Evolutionary conservation across 2,329 filamentous ascomycete genomes (phyloP), one percentile per base, ranked within the genome.

Genomic region (Onygena corvina): DNA sequence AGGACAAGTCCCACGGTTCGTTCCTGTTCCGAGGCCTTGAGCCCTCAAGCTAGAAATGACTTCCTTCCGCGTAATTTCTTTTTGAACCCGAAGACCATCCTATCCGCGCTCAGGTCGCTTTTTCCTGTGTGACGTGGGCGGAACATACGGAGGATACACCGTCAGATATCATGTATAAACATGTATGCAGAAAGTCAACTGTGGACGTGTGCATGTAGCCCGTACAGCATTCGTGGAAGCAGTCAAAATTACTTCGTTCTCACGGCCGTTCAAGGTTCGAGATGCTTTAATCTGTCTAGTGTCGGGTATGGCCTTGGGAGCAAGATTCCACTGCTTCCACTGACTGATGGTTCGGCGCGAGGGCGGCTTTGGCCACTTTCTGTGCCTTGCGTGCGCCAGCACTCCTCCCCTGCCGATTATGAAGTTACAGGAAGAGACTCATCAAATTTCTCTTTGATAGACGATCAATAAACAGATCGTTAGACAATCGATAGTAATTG

Each of bases 11-110:
- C 36, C 36, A 40, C 36, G 18, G 36, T 40, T 40, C 36, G 36
- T 40, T 23, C 36, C 36, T 40, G 36, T 40, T 40, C 25, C 36
- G 25, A 40, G 36, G 18, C n/a, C 20, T 23, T 40, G 21, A 40
- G 36, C 20, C 18, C 25, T 40, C 36, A 9, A 40, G 36, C 21
- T 21, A 40, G 36, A 40, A 18, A 40, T 40, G 36, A 40, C 18
- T 40, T 40, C 18, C 4, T 40, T 40, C 36, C 36, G 36, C 36
- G 36, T 40, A 40, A 40, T 40, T 40, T n/a, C 36, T 40, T 40
- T 40, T 36, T 23, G 21, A 23, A 18, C 36, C 36, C 11, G 20
- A 40, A 4, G 12, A 9, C 5, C 25, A 40, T 40, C 36, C 36
- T 40, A 40, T 40, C 36, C 36, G 18, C 36, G 36, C 36, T 40